phyloP scores from a whole-genome alignment of 768 basidiomycete genomes.

The Kwoniella botswanensis region DNA sequence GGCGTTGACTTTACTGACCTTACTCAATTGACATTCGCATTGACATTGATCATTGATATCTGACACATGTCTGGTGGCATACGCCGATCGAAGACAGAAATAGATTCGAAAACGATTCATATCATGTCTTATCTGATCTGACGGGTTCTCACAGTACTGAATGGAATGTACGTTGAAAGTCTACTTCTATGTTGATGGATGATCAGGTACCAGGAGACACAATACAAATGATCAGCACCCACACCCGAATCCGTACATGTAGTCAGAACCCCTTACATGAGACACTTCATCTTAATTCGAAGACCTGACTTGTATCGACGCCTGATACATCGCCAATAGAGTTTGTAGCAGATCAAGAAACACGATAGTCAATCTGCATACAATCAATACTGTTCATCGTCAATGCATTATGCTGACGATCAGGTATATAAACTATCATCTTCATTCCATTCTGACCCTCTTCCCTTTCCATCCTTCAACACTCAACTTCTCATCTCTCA shows the following conservation, averaged over 20 bases:
- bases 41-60: no score
- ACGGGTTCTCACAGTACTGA: not conserved
- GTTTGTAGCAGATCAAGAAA: not conserved
- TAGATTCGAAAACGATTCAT: not conserved
- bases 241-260: not conserved
- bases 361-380: not conserved
- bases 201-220: constrained; percentile 4
- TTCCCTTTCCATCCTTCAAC: constrained; percentile 18
- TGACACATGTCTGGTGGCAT: no score
- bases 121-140: not conserved
- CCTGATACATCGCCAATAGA: not conserved
- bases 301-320: not conserved
- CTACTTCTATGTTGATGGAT: not conserved
- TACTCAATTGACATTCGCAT: not conserved
- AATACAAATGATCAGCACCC: not conserved
- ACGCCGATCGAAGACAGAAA: no score
- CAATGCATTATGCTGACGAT: not conserved
- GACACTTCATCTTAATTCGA: no score
- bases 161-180: not conserved
- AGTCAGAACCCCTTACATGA: not conserved
- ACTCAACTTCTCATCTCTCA: constrained; percentile 5
- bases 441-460: not conserved
- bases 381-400: not conserved
- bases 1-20: not conserved
- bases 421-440: not conserved